Base-by-base conservation (phyloP, 768 basidiomycete genomes). In the Termitomyces sp. region DNA sequence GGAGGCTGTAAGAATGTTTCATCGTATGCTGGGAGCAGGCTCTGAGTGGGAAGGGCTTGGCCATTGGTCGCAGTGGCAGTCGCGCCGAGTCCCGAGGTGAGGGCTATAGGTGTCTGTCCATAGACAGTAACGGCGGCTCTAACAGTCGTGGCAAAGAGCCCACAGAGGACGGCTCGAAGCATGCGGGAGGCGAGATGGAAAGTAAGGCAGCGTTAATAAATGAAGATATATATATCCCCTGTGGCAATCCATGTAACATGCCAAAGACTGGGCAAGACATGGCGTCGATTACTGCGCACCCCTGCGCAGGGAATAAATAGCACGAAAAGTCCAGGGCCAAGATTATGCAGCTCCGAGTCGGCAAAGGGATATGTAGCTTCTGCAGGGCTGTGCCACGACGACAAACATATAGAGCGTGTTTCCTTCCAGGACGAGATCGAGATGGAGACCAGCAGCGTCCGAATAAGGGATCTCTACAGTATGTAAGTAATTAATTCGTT, bases 1-100 rank as follows among this genome's bases (percentile, higher is more conserved):
- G 85, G 85, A 0, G 85, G 75, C 15, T 58, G 69, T 10, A 88
- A 72, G 3, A 73, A 58, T 0, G 79, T 79, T 46, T 76, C 71
- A 66, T 87, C 79, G 66, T 84, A 85, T 0, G 81, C 80, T 4
- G 82, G 77, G 4, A 72, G 63, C 2, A 73, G 36, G 72, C 0
- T 77, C 7, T 73, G 62, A 31, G 72, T 64, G 0, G 72, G 60
- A 16, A 72, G 70, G 7, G 70, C 64, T 41, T 59, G 44, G 28
- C 39, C 47, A 20, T 28, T 52, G 15, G 72, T 69, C 50, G 59
- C 55, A 16, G 66, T 61, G 2, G 51, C 54, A 31, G 55, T 42
- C 4, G 49, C 18, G 18, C n/a, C 34, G 22, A 51, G 33, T 4
- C 28, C 57, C 24, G 41, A 57, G 10, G 64, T 57, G 33, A 68